Evolutionary conservation across 352 stramenopile species (phyloP).

Genomic region (Lagenidium sp.): DNA sequence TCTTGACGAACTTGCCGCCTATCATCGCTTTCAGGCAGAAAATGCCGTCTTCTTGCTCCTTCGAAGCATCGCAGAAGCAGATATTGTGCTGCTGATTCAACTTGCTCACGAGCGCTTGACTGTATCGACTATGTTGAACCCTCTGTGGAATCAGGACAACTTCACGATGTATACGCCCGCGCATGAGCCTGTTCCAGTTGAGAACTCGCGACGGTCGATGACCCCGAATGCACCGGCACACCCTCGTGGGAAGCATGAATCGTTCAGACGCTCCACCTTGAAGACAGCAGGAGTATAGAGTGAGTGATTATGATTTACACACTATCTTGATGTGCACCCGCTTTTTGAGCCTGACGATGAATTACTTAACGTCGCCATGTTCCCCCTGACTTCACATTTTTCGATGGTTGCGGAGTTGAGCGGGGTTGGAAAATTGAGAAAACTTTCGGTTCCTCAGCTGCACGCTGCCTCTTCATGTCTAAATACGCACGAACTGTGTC

Average conservation of each 20-base stretch:
- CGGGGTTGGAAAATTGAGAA: constrained; percentile 14
- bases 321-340: no score
- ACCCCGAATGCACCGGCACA: constrained; percentile 1
- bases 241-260: background rate
- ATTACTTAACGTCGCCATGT: constrained; percentile 6
- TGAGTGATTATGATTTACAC: background rate
- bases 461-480: constrained; percentile 11
- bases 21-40: constrained; percentile 49
- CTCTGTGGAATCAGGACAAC: background rate
- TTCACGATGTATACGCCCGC: background rate
- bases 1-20: constrained; percentile 49
- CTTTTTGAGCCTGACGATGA: no score
- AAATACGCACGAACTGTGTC: constrained; percentile 23
- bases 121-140: constrained; percentile 4
- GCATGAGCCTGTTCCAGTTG: background rate
- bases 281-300: background rate
- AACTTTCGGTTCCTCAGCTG: background rate
- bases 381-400: constrained; percentile 6
- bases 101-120: constrained; percentile 17
- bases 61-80: constrained; percentile 41
- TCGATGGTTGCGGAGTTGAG: background rate
- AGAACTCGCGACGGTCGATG: constrained; percentile 1
- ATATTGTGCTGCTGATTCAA: constrained; percentile 49
- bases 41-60: constrained; percentile 62
- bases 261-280: constrained; percentile 7